Conservation (phyloP, 352 stramenopile genomes). For the Phytophthora palmivora region DNA sequence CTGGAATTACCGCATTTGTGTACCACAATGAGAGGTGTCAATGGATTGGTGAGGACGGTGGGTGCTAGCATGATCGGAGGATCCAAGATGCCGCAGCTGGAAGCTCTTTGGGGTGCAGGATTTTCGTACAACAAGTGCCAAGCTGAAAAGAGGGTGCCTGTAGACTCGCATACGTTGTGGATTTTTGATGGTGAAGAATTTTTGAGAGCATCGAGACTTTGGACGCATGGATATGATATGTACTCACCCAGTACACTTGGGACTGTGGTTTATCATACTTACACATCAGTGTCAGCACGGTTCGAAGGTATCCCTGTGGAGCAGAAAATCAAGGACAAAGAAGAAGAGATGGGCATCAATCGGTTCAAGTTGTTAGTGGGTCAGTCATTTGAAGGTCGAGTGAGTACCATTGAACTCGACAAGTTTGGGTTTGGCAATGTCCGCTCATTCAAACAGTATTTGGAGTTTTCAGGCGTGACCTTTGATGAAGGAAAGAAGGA, state of each 20-base stretch:
- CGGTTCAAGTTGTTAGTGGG: constrained; percentile 53
- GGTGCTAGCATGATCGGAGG: too few species aligned
- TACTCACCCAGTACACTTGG: constrained; percentile 62
- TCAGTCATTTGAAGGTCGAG: constrained; percentile 55
- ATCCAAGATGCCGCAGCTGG: too few species aligned
- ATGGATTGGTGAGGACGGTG: too few species aligned
- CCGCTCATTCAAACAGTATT: too few species aligned
- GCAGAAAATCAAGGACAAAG: constrained; percentile 39
- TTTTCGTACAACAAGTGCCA: constrained; percentile 86
- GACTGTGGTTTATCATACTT: constrained; percentile 74
- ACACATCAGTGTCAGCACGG: constrained; percentile 60
- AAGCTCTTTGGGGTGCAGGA: constrained; percentile 73
- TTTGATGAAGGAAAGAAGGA: too few species aligned
- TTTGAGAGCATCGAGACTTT: constrained; percentile 60
- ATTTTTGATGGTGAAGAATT: constrained; percentile 77
- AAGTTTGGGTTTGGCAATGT: constrained; percentile 57
- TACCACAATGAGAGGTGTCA: too few species aligned
- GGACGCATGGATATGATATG: constrained; percentile 73
- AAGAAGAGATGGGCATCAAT: constrained; percentile 58
- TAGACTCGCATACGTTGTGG: constrained; percentile 80
- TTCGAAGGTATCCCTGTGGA: constrained; percentile 58
- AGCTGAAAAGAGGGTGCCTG: constrained; percentile 61
- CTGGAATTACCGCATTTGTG: too few species aligned
- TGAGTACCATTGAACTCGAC: constrained; percentile 58
- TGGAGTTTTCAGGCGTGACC: too few species aligned